A percentile compares a stretch with the other conserved stretches of the same genome.
Conservation (phyloP, 495 filamentous ascomycete genomes). For the Xylaria bambusicola region DNA sequence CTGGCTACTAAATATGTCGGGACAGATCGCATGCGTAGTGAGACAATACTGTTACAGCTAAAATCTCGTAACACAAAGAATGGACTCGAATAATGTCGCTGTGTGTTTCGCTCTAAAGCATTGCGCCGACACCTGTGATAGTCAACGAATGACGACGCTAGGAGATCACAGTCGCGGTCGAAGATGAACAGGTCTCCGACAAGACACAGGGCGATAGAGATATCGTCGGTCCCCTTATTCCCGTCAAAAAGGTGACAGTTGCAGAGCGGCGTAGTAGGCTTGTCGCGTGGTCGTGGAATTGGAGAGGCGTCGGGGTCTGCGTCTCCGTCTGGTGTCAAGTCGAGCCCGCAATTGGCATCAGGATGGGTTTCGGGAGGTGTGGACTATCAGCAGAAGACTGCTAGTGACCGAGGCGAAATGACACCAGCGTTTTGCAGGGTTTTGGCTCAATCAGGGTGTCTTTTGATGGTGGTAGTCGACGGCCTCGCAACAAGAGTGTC, state of each 20-base stretch:
- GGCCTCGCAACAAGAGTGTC: conserved; percentile 1
- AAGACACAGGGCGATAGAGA: neutral
- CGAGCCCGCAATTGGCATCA: conserved; percentile 7
- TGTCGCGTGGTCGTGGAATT: conserved; percentile 4
- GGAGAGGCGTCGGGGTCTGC: neutral
- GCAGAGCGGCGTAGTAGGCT: neutral
- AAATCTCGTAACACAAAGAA: neutral
- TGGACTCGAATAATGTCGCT: neutral
- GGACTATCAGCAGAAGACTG: neutral
- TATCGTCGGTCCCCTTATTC: neutral
- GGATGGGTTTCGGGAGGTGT: neutral
- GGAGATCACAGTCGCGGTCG: neutral
- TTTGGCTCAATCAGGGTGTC: neutral
- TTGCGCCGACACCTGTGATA: conserved; percentile 21
- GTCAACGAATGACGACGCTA: conserved; percentile 17
- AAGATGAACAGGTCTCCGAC: neutral
- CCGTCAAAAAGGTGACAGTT: neutral
- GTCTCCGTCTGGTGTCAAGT: neutral
- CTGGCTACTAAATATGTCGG: neutral
- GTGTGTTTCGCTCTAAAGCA: conserved; percentile 22
- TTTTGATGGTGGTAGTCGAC: neutral
- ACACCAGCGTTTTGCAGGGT: neutral
- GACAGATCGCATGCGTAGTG: neutral
- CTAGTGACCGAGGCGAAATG: neutral
- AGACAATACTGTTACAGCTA: neutral